Evolutionary conservation across 202 grass and related monocot species (phyloP).

Genomic region (Zoysia matrella): DNA sequence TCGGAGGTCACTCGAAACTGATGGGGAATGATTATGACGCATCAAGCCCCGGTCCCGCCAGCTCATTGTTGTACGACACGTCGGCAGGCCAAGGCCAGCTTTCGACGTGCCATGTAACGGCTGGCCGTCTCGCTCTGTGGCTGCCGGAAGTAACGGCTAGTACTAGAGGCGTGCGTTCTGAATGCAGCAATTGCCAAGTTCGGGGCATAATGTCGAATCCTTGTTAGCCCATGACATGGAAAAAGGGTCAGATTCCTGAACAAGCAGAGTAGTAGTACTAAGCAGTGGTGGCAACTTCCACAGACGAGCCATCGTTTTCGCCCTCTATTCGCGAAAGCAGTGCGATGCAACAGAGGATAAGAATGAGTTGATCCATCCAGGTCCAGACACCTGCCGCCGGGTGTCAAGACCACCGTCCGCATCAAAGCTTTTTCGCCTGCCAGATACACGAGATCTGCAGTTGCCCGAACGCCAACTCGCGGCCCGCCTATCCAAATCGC

Average conservation of each 20-base stretch:
- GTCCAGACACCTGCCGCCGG: not conserved
- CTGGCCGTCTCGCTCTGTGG: not conserved
- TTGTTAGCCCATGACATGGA: slow-evolving; percentile 5
- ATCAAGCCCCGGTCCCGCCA: not conserved
- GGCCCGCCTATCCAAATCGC: slow-evolving; percentile 11
- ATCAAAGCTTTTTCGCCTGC: not conserved
- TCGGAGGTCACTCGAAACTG: slow-evolving; percentile 1
- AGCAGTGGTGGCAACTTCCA: not conserved
- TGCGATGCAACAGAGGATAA: slow-evolving; percentile 47
- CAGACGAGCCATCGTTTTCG: not conserved
- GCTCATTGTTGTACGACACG: slow-evolving; percentile 40
- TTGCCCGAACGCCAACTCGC: not conserved
- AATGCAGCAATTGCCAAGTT: not conserved
- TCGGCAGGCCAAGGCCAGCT: slow-evolving; percentile 1
- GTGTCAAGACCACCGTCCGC: slow-evolving; percentile 18
- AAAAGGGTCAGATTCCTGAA: slow-evolving; percentile 37
- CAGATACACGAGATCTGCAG: not conserved
- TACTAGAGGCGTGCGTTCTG: not conserved
- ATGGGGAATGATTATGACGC: slow-evolving; percentile 50
- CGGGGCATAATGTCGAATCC: not conserved
- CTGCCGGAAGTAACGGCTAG: not conserved
- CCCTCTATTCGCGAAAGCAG: too few relatives aligned
- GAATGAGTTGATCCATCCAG: slow-evolving; percentile 15
- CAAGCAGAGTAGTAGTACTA: too few relatives aligned
- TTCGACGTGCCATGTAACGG: slow-evolving; percentile 40